These are phyloP conservation scores for Kandelia obovata DNA, from an alignment of 345 rosid genomes.

Conservation along the genomic window DNA sequence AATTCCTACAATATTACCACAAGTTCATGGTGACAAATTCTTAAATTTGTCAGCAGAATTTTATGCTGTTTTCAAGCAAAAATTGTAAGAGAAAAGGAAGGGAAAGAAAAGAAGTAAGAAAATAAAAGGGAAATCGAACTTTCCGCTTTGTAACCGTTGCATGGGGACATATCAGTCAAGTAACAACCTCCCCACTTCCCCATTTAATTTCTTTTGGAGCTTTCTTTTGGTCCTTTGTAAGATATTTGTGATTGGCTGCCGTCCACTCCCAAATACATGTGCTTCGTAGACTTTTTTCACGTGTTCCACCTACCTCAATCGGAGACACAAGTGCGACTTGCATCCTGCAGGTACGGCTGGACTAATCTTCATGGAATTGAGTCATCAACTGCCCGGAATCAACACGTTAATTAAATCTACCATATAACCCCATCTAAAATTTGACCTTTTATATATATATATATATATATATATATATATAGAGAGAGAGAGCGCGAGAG, in stretches of 20 bases:
- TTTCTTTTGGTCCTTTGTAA: not conserved
- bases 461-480: too few relatives aligned
- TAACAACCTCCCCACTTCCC: not conserved
- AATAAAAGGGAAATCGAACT: slow-evolving; percentile 10
- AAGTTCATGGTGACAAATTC: too few relatives aligned
- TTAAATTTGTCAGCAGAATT: too few relatives aligned
- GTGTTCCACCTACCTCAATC: slow-evolving; percentile 34
- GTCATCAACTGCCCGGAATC: too few relatives aligned
- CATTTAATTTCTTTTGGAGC: not conserved
- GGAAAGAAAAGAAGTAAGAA: not conserved
- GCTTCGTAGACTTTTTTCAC: slow-evolving; percentile 33
- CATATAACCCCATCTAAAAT: too few relatives aligned
- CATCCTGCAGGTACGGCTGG: slow-evolving; percentile 38
- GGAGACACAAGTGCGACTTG: slow-evolving; percentile 63
- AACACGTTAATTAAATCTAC: too few relatives aligned
- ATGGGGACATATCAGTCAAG: slow-evolving; percentile 16
- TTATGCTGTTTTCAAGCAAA: too few relatives aligned
- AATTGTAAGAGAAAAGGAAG: too few relatives aligned
- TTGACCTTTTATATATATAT: too few relatives aligned
- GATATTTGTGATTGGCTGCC: not conserved
- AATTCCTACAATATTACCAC: too few relatives aligned
- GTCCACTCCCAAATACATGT: slow-evolving; percentile 30
- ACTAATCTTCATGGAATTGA: not conserved
- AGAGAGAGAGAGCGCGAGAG: too few relatives aligned
- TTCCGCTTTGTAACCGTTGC: slow-evolving; percentile 13